Base-by-base conservation (phyloP, 352 stramenopile species). In the Phytophthora pluvialis region DNA sequence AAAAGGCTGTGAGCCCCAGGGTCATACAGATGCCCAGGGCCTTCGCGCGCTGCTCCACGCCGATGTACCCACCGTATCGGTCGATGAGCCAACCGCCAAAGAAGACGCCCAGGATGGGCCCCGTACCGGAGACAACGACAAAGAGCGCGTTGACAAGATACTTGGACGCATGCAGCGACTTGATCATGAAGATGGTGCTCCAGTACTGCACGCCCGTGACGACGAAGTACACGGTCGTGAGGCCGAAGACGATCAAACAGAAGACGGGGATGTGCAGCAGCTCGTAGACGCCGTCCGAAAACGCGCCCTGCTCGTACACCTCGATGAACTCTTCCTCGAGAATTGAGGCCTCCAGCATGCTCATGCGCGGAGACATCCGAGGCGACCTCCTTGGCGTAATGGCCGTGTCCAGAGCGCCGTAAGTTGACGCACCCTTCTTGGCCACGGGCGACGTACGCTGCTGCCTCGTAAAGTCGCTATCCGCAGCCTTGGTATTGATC, bases 141-240 rank as follows among this genome's bases (percentile, higher is more conserved):
- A 92, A 95, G 10, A 93, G 78, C 6, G 59, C 83, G 58, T 95
- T 95, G 15, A 95, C 85, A 2, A 94, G 70, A 60, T 93, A 91
- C 71, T 93, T 92, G 64, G 80, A 90, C 29, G 71, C 81, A 48
- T 94, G 77, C 29, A 94, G 78, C 42, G 85, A 92, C 76, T 93
- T 91, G 73, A 91, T 89, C 80, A 93, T 92, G 63, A 91, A 95
- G 66, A 93, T 93, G 3, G 86, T 95, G 63, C 80, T 91, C 86
- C 86, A 95, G 72, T 92, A 95, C 64, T 95, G 86, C 49, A 95
- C 85, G 38, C 84, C 84, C 35, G 86, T 93, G 55, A 95, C 86
- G 38, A 95, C 86, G 52, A 95, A 95, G 76, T 93, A 95, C 16
- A 95, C 83, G 12, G 84, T 87, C 42, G 83, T 90, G 45, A 95